Evolutionary conservation across 768 basidiomycete genomes (phyloP).

Genomic region (Amanita molliuscula): DNA sequence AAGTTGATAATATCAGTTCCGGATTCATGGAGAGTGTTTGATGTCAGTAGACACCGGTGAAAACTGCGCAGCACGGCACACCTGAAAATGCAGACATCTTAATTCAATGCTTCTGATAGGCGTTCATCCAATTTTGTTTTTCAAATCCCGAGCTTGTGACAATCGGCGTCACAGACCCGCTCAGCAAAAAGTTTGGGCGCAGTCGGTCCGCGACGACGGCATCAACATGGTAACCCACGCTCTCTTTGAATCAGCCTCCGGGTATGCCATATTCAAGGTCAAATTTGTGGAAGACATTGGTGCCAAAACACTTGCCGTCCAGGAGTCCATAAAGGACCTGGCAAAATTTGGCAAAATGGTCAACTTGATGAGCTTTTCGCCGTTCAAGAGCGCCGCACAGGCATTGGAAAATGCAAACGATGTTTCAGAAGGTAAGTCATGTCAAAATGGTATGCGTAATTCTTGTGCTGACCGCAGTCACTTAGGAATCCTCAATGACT

Average conservation of each 20-base stretch:
- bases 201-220: slow-evolving; percentile 9
- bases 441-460: not conserved
- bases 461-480: not conserved
- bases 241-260: slow-evolving; percentile 89
- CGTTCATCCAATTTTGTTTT: no score
- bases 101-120: no score
- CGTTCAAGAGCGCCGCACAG: slow-evolving; percentile 89
- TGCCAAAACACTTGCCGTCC: slow-evolving; percentile 63
- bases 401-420: slow-evolving; percentile 96
- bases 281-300: slow-evolving; percentile 85
- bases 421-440: slow-evolving; percentile 72
- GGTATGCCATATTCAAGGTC: slow-evolving; percentile 87
- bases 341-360: slow-evolving; percentile 91
- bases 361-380: slow-evolving; percentile 79
- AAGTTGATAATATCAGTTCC: no score
- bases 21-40: no score
- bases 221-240: slow-evolving; percentile 64
- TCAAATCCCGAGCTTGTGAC: not conserved
- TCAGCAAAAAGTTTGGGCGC: slow-evolving; percentile 25
- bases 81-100: no score
- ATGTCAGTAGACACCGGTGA: no score
- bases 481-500: slow-evolving; percentile 76
- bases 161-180: not conserved
- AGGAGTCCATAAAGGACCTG: slow-evolving; percentile 80
- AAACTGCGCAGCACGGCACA: no score